A percentile compares a stretch with the other conserved stretches of the same genome.
phyloP scores from a whole-genome alignment of 306 rosid genomes.

The Vigna mungo region DNA sequence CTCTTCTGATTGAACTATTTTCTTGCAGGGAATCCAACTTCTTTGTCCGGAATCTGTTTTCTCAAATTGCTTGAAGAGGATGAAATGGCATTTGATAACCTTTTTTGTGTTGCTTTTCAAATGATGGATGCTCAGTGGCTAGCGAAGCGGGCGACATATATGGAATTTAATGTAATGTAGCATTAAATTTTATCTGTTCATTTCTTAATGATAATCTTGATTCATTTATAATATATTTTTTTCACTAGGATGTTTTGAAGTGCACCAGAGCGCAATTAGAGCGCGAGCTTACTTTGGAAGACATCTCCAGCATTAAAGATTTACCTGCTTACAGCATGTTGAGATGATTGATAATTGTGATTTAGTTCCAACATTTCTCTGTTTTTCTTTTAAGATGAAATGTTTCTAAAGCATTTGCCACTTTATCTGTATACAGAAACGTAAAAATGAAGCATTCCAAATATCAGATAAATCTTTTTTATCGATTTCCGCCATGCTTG shows the following conservation, averaged over 20 bases:
- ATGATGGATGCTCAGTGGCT: conserved; percentile 99
- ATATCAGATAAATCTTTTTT: conserved; percentile 22
- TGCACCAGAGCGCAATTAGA: conserved; percentile 84
- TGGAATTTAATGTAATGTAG: conserved; percentile 84
- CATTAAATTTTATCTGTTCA: conserved; percentile 11
- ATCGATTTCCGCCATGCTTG: conserved; percentile 3
- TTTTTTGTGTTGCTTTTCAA: conserved; percentile 81
- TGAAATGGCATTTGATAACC: conserved; percentile 88
- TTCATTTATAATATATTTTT: background rate
- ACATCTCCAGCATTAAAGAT: conserved; percentile 71
- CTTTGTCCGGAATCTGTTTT: conserved; percentile 69
- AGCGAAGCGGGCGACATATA: conserved; percentile 87
- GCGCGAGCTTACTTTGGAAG: conserved; percentile 96
- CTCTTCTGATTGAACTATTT: conserved; percentile 24
- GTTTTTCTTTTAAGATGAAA: conserved; percentile 9
- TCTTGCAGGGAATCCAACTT: conserved; percentile 69
- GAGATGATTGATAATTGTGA: conserved; percentile 51
- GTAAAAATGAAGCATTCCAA: conserved; percentile 21
- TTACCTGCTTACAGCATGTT: conserved; percentile 86
- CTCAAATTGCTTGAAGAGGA: conserved; percentile 72
- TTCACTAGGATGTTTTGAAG: conserved; percentile 79
- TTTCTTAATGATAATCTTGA: conserved; percentile 3
- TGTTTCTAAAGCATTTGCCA: conserved; percentile 37
- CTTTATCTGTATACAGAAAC: conserved; percentile 15
- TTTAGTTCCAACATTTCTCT: conserved; percentile 13